Conservation (phyloP, 805 yeast species). For the Wickerhamiella sergipiensis region DNA sequence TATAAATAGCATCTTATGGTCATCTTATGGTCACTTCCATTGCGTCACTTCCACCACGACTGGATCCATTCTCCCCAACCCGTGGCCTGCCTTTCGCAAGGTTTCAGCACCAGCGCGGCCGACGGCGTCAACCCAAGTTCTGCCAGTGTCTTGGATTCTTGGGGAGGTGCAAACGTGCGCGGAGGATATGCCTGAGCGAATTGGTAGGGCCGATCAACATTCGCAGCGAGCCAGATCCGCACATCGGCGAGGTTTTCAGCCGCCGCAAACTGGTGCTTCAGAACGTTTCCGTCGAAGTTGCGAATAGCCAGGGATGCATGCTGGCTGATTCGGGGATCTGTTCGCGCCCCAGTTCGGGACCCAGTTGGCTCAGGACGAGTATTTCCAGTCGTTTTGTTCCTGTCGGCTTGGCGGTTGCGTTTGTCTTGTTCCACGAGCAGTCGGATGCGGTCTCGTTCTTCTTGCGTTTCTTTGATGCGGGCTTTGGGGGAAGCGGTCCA, state of each 20-base stretch:
- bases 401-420: slow-evolving; percentile 35
- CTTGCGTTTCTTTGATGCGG: neutral
- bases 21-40: no score
- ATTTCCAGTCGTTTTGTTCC: no score
- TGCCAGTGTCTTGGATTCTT: slow-evolving; percentile 41
- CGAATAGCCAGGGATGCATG: slow-evolving; percentile 35
- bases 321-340: no score
- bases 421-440: slow-evolving; percentile 40
- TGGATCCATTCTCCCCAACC: neutral
- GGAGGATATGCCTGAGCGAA: slow-evolving; percentile 46
- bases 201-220: slow-evolving; percentile 39
- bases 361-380: no score
- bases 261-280: slow-evolving; percentile 37
- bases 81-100: slow-evolving; percentile 23
- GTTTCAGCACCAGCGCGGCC: slow-evolving; percentile 62
- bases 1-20: neutral
- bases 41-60: neutral
- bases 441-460: slow-evolving; percentile 43
- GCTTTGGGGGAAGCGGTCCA: neutral
- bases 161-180: slow-evolving; percentile 45
- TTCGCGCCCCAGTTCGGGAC: no score
- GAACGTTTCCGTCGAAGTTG: slow-evolving; percentile 50
- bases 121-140: slow-evolving; percentile 54
- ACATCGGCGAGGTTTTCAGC: slow-evolving; percentile 40
- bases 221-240: slow-evolving; percentile 44